Percentiles rank a stretch among this genome's conserved stretches.
These are phyloP conservation scores for Scenedesmus sp. DNA, from an alignment of 163 green algal genomes.

Conservation along the genomic window DNA sequence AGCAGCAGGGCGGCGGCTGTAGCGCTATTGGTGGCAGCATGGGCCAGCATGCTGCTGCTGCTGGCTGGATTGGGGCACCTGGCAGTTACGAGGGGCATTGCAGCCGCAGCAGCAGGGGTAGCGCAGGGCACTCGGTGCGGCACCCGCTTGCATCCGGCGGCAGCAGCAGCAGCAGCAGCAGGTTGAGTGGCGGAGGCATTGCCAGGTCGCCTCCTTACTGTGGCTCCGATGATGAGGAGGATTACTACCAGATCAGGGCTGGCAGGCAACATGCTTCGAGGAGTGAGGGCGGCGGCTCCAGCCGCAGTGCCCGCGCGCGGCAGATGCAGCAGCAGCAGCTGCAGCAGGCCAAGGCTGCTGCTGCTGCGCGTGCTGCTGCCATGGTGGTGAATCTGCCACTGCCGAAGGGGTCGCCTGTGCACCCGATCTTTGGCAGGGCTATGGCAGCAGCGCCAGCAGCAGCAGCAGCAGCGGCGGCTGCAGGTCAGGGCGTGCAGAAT, in stretches of 20 bases:
- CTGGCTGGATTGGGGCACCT: background rate
- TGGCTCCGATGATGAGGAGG: background rate
- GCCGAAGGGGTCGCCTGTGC: slow-evolving; percentile 16
- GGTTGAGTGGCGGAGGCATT: background rate
- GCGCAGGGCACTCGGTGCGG: background rate
- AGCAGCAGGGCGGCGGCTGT: background rate
- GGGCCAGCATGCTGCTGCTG: background rate
- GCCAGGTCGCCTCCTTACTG: background rate
- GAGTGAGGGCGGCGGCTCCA: background rate
- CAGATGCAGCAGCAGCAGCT: slow-evolving; percentile 17
- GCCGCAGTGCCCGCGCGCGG: background rate
- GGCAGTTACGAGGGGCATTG: background rate
- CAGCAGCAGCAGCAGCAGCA: background rate
- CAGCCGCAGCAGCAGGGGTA: background rate
- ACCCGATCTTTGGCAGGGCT: slow-evolving; percentile 27
- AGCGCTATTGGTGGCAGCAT: background rate
- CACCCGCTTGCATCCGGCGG: background rate
- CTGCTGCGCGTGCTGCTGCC: background rate
- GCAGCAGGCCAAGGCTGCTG: background rate
- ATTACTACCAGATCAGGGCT: background rate
- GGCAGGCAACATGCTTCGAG: background rate
- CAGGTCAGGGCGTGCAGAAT: background rate
- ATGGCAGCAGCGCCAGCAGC: background rate
- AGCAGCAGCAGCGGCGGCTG: background rate
- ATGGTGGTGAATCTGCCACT: slow-evolving; percentile 7